phyloP scores from a whole-genome alignment of 495 filamentous ascomycete genomes.

The Aspergillus ellipticus region DNA sequence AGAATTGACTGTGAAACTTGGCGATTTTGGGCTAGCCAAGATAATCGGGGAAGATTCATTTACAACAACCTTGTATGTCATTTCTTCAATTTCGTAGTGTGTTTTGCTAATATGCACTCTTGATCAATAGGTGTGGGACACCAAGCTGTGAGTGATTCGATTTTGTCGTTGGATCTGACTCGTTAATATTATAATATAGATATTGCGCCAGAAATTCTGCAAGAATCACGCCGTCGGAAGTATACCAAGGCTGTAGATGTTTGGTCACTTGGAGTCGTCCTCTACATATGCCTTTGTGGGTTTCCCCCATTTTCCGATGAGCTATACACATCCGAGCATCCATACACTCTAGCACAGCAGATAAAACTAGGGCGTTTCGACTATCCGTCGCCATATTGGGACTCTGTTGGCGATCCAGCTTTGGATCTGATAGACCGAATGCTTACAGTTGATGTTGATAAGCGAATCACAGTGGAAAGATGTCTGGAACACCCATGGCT shows the following conservation, averaged over 20 bases:
- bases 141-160: slow-evolving; percentile 65
- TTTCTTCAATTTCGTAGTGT: not conserved
- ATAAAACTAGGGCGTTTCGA: slow-evolving; percentile 87
- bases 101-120: slow-evolving; percentile 10
- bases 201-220: slow-evolving; percentile 93
- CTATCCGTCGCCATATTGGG: slow-evolving; percentile 98
- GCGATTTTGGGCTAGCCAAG: slow-evolving; percentile 96
- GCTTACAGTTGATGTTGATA: slow-evolving; percentile 81
- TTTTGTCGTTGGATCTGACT: not conserved
- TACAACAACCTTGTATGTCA: slow-evolving; percentile 79
- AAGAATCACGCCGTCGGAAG: slow-evolving; percentile 68
- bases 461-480: slow-evolving; percentile 81
- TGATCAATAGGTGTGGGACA: slow-evolving; percentile 68
- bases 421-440: slow-evolving; percentile 93
- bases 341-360: slow-evolving; percentile 83
- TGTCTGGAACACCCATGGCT: slow-evolving; percentile 93
- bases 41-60: slow-evolving; percentile 99
- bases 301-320: slow-evolving; percentile 98
- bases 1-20: slow-evolving; percentile 82
- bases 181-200: slow-evolving; percentile 46
- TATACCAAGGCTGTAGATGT: slow-evolving; percentile 96
- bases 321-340: slow-evolving; percentile 70
- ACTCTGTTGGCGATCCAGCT: slow-evolving; percentile 82
- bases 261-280: slow-evolving; percentile 96
- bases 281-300: slow-evolving; percentile 97